These are phyloP conservation scores for Quercus phellos DNA, from an alignment of 331 rosid species.

Conservation along the genomic window DNA sequence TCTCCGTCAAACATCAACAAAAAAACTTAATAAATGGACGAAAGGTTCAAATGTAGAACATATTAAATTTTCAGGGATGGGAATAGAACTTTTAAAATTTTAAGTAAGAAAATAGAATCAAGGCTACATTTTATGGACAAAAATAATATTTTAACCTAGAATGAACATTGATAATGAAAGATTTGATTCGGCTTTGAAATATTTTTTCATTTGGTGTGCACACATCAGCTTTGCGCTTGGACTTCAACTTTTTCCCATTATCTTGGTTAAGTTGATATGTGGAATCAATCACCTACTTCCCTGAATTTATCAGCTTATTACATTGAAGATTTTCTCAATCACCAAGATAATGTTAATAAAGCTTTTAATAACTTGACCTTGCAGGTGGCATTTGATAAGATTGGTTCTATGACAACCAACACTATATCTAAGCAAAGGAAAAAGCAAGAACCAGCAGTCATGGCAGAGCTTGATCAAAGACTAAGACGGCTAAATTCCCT, in stretches of 20 bases:
- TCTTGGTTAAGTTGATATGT: background rate
- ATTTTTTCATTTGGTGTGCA: background rate
- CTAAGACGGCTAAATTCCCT: slow-evolving; percentile 68
- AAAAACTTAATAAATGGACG: too few relatives aligned
- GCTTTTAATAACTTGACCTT: background rate
- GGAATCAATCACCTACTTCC: background rate
- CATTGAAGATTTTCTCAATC: background rate
- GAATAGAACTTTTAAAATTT: too few relatives aligned
- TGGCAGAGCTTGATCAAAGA: slow-evolving; percentile 94
- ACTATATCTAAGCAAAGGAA: slow-evolving; percentile 92
- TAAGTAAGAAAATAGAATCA: too few relatives aligned
- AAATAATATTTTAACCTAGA: too few relatives aligned
- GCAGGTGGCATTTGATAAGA: slow-evolving; percentile 95
- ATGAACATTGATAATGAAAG: background rate
- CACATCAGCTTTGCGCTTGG: background rate
- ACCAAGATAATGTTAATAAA: background rate
- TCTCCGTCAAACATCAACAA: too few relatives aligned
- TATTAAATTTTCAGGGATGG: too few relatives aligned
- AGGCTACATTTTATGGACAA: too few relatives aligned
- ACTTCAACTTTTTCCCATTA: background rate
- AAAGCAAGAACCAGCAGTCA: slow-evolving; percentile 95
- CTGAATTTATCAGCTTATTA: background rate
- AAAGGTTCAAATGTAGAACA: too few relatives aligned
- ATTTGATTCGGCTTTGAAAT: background rate
- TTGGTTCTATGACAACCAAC: slow-evolving; percentile 93